Evolutionary conservation across 75 land plant genomes (phyloP).

Genomic region (Picea glauca): DNA sequence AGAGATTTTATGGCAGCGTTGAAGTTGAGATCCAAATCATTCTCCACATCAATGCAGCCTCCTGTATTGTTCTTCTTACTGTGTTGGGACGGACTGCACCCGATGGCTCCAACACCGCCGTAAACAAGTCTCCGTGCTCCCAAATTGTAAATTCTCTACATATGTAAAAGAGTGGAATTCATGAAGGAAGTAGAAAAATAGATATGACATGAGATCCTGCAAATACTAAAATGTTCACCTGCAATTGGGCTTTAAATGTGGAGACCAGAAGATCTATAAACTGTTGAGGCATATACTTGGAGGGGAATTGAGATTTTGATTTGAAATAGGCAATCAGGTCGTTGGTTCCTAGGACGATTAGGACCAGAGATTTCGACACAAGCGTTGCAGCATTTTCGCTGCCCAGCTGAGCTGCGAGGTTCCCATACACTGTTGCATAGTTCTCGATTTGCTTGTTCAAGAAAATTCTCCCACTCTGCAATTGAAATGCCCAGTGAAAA

Average conservation of each 20-base stretch:
- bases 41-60: constrained; percentile 48
- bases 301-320: constrained; percentile 7
- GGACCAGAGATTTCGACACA: constrained; percentile 41
- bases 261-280: constrained; percentile 24
- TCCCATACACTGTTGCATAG: constrained; percentile 22
- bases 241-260: constrained; percentile 33
- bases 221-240: constrained; percentile 21
- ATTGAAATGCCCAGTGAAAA: background rate
- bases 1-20: constrained; percentile 35
- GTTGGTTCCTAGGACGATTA: constrained; percentile 59
- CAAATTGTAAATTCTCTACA: constrained; percentile 53
- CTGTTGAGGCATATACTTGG: constrained; percentile 28
- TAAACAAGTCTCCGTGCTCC: constrained; percentile 64
- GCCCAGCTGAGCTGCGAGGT: constrained; percentile 27
- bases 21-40: constrained; percentile 32
- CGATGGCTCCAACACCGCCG: constrained; percentile 42
- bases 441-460: constrained; percentile 42
- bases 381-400: constrained; percentile 16
- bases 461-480: constrained; percentile 24
- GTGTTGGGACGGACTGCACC: constrained; percentile 64
- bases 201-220: too few relatives aligned
- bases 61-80: constrained; percentile 19
- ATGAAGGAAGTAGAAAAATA: background rate
- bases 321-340: constrained; percentile 46
- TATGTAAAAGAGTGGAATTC: background rate